phyloP scores from a whole-genome alignment of 31 red algal species.

The Endocladia muricata region DNA sequence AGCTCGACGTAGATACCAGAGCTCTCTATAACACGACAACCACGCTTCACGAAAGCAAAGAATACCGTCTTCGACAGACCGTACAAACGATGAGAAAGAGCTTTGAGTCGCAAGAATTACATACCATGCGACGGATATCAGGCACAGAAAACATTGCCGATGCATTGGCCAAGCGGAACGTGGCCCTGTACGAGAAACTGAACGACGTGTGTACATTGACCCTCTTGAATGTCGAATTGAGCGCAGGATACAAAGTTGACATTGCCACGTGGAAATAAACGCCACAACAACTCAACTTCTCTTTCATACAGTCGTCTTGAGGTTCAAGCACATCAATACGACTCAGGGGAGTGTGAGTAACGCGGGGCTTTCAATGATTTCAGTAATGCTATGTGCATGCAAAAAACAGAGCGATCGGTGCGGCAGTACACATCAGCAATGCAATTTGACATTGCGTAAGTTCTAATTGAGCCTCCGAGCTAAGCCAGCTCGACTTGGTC shows the following conservation, averaged over 20 bases:
- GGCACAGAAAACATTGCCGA: constrained; percentile 3
- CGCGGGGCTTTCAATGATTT: too few species aligned
- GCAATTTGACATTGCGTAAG: too few species aligned
- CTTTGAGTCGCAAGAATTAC: not conserved
- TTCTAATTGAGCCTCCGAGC: too few species aligned
- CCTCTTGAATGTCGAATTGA: not conserved
- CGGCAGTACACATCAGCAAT: too few species aligned
- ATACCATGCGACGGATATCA: not conserved
- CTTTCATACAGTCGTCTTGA: too few species aligned
- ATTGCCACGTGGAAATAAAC: not conserved
- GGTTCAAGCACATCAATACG: too few species aligned
- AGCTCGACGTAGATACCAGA: not conserved
- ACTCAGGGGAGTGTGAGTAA: too few species aligned
- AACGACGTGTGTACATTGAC: not conserved
- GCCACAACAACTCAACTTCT: too few species aligned
- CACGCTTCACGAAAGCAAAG: not conserved
- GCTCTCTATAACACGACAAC: not conserved
- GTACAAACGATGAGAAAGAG: not conserved
- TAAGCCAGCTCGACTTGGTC: too few species aligned
- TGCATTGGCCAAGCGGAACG: not conserved
- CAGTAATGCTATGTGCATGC: too few species aligned
- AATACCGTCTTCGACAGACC: not conserved
- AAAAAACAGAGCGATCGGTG: too few species aligned
- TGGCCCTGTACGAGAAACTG: not conserved
- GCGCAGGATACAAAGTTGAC: not conserved